These are phyloP conservation scores for Incumbomyces lentus DNA, from an alignment of 2,329 filamentous ascomycete species.

Conservation along the genomic window DNA sequence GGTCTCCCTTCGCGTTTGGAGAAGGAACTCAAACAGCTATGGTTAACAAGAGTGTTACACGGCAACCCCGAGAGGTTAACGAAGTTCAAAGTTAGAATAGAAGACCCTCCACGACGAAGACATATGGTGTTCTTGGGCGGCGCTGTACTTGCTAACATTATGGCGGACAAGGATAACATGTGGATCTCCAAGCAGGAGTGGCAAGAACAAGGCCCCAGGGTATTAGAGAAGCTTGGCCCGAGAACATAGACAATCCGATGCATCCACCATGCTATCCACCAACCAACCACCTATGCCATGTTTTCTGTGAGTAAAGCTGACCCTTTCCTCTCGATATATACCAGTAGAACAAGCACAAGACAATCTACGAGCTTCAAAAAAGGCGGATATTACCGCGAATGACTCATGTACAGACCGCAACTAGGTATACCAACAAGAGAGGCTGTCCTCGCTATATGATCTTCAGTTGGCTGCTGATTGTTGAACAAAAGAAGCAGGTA, in stretches of 20 bases:
- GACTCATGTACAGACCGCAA: too few species aligned
- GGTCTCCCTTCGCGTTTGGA: slow-evolving; percentile 87
- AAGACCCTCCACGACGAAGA: slow-evolving; percentile 86
- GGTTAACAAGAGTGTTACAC: slow-evolving; percentile 81
- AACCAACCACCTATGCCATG: too few species aligned
- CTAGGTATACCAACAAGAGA: too few species aligned
- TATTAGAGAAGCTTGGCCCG: slow-evolving; percentile 85
- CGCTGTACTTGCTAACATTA: slow-evolving; percentile 93
- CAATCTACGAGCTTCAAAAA: too few species aligned
- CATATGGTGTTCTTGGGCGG: slow-evolving; percentile 99
- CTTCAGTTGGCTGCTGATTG: too few species aligned
- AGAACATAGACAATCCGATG: slow-evolving; percentile 34
- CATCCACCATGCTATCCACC: not conserved
- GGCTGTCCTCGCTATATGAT: too few species aligned
- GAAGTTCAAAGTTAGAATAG: slow-evolving; percentile 99
- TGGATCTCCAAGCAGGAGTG: slow-evolving; percentile 97
- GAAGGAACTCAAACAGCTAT: slow-evolving; percentile 97
- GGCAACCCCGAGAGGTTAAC: slow-evolving; percentile 86
- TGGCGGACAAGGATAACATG: slow-evolving; percentile 98
- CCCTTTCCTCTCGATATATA: too few species aligned
- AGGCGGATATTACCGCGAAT: too few species aligned
- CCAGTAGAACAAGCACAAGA: too few species aligned
- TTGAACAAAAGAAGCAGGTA: too few species aligned
- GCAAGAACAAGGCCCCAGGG: slow-evolving; percentile 78
- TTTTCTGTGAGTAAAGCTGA: too few species aligned